phyloP scores from a whole-genome alignment of 495 filamentous ascomycete genomes.

The Aspergillus heteromorphus region DNA sequence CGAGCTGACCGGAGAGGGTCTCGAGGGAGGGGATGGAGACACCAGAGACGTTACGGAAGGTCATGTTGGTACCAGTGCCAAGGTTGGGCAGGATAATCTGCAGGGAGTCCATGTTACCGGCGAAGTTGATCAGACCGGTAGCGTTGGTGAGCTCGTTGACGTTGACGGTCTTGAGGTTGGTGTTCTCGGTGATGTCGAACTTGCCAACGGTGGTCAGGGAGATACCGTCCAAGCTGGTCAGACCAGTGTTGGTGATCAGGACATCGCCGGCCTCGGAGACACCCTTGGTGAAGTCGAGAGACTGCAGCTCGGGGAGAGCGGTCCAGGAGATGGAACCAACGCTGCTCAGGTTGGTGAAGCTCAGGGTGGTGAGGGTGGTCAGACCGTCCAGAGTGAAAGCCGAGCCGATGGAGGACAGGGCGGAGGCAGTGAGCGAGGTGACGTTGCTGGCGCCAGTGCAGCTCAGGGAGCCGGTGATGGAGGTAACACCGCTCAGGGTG shows the following conservation, averaged over 20 bases:
- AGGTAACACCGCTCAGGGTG: constrained; percentile 38
- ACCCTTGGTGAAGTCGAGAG: constrained; percentile 58
- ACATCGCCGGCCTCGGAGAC: constrained; percentile 60
- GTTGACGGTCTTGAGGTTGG: constrained; percentile 59
- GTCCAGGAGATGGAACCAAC: constrained; percentile 64
- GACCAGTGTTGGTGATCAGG: constrained; percentile 74
- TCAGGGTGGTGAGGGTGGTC: constrained; percentile 59
- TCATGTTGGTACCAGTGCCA: constrained; percentile 72
- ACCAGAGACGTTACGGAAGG: constrained; percentile 74
- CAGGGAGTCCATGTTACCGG: constrained; percentile 49
- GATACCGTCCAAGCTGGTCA: constrained; percentile 71
- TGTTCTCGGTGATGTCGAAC: constrained; percentile 81
- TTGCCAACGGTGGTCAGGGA: constrained; percentile 56
- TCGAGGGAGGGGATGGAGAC: constrained; percentile 73
- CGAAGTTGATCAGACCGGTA: constrained; percentile 55
- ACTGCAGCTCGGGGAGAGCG: constrained; percentile 65
- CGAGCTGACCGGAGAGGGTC: constrained; percentile 70
- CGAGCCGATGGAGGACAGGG: constrained; percentile 50
- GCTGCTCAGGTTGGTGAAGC: constrained; percentile 53
- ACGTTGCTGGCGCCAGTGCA: constrained; percentile 54
- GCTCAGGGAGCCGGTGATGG: constrained; percentile 65
- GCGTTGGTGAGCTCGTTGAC: constrained; percentile 66
- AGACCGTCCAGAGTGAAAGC: constrained; percentile 60
- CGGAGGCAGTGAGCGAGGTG: constrained; percentile 46
- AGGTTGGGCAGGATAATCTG: constrained; percentile 76